Evolutionary conservation across 2,329 filamentous ascomycete genomes (phyloP).

Genomic region (Aspergillus spinulosporus): DNA sequence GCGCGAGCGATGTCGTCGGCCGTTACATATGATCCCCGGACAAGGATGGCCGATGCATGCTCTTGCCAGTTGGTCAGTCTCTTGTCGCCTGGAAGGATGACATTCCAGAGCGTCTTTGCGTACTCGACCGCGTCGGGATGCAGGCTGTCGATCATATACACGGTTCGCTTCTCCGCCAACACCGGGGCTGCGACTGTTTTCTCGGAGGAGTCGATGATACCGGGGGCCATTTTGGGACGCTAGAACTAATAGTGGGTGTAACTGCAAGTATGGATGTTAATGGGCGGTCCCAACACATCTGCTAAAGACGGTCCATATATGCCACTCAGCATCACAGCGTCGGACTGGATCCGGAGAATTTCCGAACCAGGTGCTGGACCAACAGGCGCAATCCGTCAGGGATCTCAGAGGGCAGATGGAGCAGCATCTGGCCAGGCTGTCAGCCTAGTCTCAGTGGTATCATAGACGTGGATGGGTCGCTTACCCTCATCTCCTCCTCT

Average conservation of each 20-base stretch:
- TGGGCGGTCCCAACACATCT: too few species aligned
- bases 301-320: too few species aligned
- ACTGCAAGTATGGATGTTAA: too few species aligned
- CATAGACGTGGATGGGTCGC: too few species aligned
- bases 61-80: constrained; percentile 43
- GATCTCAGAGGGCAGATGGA: not conserved
- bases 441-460: not conserved
- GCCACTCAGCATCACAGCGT: not conserved
- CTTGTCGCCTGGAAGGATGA: constrained; percentile 38
- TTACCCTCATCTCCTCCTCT: not conserved
- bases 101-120: constrained; percentile 42
- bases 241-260: too few species aligned
- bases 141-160: constrained; percentile 46
- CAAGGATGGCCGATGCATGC: constrained; percentile 44
- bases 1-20: constrained; percentile 41
- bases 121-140: constrained; percentile 40
- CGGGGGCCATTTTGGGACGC: not conserved
- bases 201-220: not conserved
- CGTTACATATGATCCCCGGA: constrained; percentile 41
- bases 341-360: constrained; percentile 5
- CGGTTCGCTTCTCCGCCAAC: constrained; percentile 34
- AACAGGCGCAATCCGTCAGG: not conserved
- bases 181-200: not conserved
- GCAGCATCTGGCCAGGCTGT: too few species aligned
- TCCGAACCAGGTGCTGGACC: constrained; percentile 3